Conservation (phyloP, 2,329 filamentous ascomycete species). For the Aspergillus vadensis region DNA sequence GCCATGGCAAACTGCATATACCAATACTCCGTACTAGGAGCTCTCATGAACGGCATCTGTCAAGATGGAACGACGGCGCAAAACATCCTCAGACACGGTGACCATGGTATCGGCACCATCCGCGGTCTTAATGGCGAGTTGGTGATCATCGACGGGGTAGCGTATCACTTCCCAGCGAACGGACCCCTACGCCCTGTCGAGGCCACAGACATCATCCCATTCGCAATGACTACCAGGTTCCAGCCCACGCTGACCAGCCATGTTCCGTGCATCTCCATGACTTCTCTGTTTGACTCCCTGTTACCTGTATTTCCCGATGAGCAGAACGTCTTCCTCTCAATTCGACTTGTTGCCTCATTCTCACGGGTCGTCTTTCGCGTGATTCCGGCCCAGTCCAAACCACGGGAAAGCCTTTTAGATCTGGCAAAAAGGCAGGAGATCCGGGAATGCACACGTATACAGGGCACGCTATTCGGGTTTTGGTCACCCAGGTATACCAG, state of each 20-base stretch:
- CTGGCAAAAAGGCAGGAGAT: constrained; percentile 31
- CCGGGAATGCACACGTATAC: constrained; percentile 37
- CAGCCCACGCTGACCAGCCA: constrained; percentile 25
- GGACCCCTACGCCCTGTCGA: constrained; percentile 17
- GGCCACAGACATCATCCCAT: constrained; percentile 44
- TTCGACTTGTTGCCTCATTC: constrained; percentile 12
- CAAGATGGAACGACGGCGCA: constrained; percentile 45
- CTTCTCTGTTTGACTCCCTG: constrained; percentile 4
- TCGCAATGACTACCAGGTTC: constrained; percentile 37
- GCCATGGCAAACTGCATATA: constrained; percentile 15
- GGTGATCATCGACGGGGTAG: constrained; percentile 44
- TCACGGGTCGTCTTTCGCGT: constrained; percentile 7
- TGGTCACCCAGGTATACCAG: constrained; percentile 44
- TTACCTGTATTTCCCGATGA: constrained; percentile 11
- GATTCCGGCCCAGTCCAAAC: constrained; percentile 1
- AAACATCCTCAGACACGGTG: constrained; percentile 42
- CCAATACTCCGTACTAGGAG: constrained; percentile 48
- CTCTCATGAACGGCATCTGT: constrained; percentile 47
- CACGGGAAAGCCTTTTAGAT: constrained; percentile 9
- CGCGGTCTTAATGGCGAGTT: constrained; percentile 48
- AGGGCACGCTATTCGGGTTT: constrained; percentile 48
- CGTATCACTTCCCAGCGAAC: constrained; percentile 41
- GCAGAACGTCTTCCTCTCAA: constrained; percentile 19
- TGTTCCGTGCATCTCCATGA: constrained; percentile 5
- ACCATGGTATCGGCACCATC: constrained; percentile 50